phyloP scores from a whole-genome alignment of 352 stramenopile genomes.

The Phytopythium montanum region DNA sequence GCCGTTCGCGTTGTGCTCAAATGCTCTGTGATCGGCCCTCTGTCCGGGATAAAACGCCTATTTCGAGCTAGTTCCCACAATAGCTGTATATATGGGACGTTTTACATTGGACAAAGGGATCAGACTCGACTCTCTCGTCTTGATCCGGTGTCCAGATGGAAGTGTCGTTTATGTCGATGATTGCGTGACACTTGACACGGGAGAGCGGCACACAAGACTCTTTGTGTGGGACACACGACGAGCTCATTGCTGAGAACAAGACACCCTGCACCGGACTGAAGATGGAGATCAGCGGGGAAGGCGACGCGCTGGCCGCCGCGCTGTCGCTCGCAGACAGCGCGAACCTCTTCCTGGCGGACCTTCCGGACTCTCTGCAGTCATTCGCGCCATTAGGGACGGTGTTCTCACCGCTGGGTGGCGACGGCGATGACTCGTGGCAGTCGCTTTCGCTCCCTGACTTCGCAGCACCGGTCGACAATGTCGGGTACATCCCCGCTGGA shows the following conservation, averaged over 20 bases:
- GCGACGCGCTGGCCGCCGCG: neutral
- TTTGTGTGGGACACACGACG: neutral
- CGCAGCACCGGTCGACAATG: neutral
- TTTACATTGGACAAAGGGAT: no score
- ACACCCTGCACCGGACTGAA: neutral
- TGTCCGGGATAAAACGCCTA: neutral
- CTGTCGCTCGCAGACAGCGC: neutral
- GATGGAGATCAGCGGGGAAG: neutral
- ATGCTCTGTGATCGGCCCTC: no score
- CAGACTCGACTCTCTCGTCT: no score
- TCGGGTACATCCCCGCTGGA: neutral
- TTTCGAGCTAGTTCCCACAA: no score
- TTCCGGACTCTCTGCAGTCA: neutral
- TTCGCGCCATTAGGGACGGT: neutral
- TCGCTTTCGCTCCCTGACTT: neutral
- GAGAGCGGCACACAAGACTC: neutral
- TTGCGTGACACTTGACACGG: no score
- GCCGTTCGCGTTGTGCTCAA: neutral
- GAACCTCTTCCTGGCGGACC: neutral
- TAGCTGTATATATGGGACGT: no score
- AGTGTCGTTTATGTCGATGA: no score
- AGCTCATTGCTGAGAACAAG: neutral
- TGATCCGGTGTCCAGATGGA: no score
- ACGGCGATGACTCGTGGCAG: neutral
- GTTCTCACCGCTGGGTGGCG: neutral